Evolutionary conservation across 495 filamentous ascomycete species (phyloP), one percentile per base, ranked within the genome.

Genomic region (Penicillium coprophilum): DNA sequence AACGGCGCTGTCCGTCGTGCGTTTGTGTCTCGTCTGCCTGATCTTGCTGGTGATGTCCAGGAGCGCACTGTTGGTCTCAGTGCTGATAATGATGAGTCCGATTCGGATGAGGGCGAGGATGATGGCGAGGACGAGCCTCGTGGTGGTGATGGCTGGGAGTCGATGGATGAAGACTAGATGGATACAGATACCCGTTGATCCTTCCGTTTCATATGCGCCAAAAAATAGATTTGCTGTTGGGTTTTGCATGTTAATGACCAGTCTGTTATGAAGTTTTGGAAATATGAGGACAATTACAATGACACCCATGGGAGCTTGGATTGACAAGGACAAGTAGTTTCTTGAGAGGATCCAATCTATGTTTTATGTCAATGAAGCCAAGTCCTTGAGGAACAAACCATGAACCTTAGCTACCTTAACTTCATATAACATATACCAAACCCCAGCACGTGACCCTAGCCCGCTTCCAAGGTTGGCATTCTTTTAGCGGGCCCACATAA

Each of bases 1-100:
- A 97, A 97, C 73, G 82, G 78, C 3, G 89, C 90, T 15, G 92
- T 99, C n/a, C 83, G 94, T 54, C 80, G 87, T 54, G 85, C 86
- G 9, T 99, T 99, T 75, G 91, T 86, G 12, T 83, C 81, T 50
- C 83, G 87, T 52, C 77, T 96, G 55, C 75, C 79, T 46, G 68
- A 70, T 36, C 60, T 73, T 17, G 82, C 83, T 11, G 83, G 77
- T n/a, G 83, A 87, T 32, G 82, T 86, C 13, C 80, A 87, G 74
- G 94, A 98, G 72, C 83, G 87, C 45, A 75, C 90, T 38, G 81
- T 96, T 12, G 87, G 86, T 2, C 71, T 94, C 13, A 81, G 85
- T 28, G 75, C 80, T 56, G 82, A 87, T 58, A 82, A 88, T 53
- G 83, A 85, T 31, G 83, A 84, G 50, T 83, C 81, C 27, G 86